Percentiles rank a stretch among this genome's conserved stretches.
phyloP scores from a whole-genome alignment of 1,139 yeast genomes.

The Kodamaea anthophila region DNA sequence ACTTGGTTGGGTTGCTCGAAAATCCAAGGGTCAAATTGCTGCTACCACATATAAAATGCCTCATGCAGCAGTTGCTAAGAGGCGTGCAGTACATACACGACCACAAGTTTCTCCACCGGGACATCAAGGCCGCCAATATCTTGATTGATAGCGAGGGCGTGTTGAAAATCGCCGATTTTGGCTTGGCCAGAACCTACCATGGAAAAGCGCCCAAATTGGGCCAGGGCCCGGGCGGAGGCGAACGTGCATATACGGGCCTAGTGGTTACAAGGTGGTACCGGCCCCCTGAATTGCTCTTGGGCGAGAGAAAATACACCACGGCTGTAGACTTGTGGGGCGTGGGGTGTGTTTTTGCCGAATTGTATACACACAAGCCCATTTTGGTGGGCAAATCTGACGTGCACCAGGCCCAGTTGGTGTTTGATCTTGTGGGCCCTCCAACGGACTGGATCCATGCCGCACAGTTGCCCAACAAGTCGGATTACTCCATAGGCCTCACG shows the following conservation, averaged over 20 bases:
- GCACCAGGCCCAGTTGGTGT: conserved; percentile 85
- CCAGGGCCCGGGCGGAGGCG: conserved; percentile 68
- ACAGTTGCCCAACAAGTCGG: conserved; percentile 53
- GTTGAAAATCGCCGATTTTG: conserved; percentile 86
- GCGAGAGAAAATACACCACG: conserved; percentile 81
- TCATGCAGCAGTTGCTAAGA: conserved; percentile 67
- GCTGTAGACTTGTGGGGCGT: conserved; percentile 97
- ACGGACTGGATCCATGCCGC: conserved; percentile 62
- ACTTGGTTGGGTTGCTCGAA: conserved; percentile 85
- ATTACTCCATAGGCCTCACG: conserved; percentile 36
- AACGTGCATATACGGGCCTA: conserved; percentile 72
- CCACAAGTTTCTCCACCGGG: conserved; percentile 71
- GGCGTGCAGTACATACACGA: conserved; percentile 85
- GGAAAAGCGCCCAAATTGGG: conserved; percentile 61
- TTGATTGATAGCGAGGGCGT: conserved; percentile 71
- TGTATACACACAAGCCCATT: conserved; percentile 76
- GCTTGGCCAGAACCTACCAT: conserved; percentile 71
- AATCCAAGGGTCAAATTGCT: conserved; percentile 65
- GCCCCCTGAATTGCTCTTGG: conserved; percentile 86
- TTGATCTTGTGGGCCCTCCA: conserved; percentile 80
- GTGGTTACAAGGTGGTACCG: conserved; percentile 98
- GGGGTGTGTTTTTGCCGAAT: conserved; percentile 93
- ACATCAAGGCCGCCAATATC: conserved; percentile 90
- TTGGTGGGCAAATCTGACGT: conserved; percentile 80
- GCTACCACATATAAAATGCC: conserved; percentile 72